Percentiles rank a stretch among this genome's conserved stretches.
Evolutionary conservation across 495 filamentous ascomycete genomes (phyloP).

Genomic region (Paragyromitra xinjiangensis): DNA sequence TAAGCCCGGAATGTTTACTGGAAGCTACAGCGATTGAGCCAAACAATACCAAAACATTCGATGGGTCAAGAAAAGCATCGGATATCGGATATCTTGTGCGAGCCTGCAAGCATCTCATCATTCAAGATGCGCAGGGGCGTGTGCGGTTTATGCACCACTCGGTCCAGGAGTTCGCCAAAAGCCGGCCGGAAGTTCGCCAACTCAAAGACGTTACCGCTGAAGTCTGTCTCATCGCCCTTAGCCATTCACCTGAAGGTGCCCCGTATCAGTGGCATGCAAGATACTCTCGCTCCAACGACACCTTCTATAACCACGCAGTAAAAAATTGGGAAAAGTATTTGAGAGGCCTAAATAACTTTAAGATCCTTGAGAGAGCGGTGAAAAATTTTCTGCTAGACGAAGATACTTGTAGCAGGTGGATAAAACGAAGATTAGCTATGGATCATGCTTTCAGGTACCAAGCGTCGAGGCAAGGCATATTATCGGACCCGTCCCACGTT

Average conservation of each 20-base stretch:
- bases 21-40: constrained; percentile 12
- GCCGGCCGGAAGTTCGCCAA: neutral
- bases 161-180: constrained; percentile 18
- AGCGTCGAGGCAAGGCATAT: too few relatives aligned
- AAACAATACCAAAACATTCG: neutral
- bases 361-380: neutral
- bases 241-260: neutral
- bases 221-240: constrained; percentile 14
- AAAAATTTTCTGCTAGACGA: neutral
- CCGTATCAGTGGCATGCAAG: too few relatives aligned
- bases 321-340: constrained; percentile 2
- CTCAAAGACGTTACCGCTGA: neutral
- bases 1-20: neutral
- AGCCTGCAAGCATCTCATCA: constrained; percentile 9
- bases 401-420: neutral
- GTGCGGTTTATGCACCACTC: constrained; percentile 19
- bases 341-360: neutral
- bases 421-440: neutral
- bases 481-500: neutral
- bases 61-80: constrained; percentile 1
- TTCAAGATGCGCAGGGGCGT: neutral
- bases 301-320: neutral
- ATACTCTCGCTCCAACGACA: neutral
- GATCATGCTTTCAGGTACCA: neutral
- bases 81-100: neutral